Percentiles rank a stretch among this genome's conserved stretches.
These are phyloP conservation scores for Kodamaea hsintzibuensis DNA, from an alignment of 805 yeast species.

Conservation along the genomic window DNA sequence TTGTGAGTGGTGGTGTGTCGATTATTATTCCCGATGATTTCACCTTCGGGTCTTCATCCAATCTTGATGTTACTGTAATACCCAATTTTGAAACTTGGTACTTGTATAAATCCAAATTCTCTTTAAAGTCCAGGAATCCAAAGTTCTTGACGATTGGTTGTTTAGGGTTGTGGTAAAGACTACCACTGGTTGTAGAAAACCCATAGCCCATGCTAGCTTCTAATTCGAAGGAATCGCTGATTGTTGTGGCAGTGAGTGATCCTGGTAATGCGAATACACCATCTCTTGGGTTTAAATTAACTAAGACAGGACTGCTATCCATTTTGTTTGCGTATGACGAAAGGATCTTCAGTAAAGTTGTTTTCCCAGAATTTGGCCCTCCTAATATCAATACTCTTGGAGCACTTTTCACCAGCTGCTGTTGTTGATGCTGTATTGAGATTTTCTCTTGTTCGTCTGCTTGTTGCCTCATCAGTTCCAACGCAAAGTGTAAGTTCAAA, in stretches of 20 bases:
- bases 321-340: conserved; percentile 74
- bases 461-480: conserved; percentile 53
- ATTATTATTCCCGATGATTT: conserved; percentile 60
- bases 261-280: conserved; percentile 83
- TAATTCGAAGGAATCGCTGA: conserved; percentile 77
- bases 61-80: conserved; percentile 46
- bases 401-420: conserved; percentile 19
- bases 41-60: conserved; percentile 49
- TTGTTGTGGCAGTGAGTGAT: conserved; percentile 76
- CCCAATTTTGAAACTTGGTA: conserved; percentile 51
- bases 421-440: conserved; percentile 15
- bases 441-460: conserved; percentile 14
- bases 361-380: conserved; percentile 71
- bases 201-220: conserved; percentile 75
- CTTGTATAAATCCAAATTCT: conserved; percentile 59
- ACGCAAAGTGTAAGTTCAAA: conserved; percentile 70
- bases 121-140: conserved; percentile 64
- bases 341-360: conserved; percentile 68
- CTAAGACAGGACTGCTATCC: conserved; percentile 65
- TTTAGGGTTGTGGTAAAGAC: conserved; percentile 76
- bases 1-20: conserved; percentile 69
- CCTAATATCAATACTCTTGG: conserved; percentile 79
- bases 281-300: conserved; percentile 74
- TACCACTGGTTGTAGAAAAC: conserved; percentile 68
- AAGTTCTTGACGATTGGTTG: conserved; percentile 83